Evolutionary conservation across 345 rosid genomes (phyloP).

Genomic region (Mangifera indica): DNA sequence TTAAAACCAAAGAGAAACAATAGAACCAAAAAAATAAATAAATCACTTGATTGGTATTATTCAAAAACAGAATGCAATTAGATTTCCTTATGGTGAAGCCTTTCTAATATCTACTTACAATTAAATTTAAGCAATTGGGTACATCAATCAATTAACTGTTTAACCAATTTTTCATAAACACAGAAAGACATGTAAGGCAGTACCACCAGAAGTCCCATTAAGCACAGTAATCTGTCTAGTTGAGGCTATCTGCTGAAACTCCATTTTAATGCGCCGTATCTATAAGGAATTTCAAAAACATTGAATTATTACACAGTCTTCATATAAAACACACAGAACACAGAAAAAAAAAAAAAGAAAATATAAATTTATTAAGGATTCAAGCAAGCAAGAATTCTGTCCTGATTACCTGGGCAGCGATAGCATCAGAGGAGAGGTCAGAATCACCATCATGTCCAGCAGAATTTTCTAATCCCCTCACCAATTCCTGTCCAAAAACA

Average conservation of each 20-base stretch:
- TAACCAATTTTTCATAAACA: not conserved
- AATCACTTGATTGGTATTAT: not conserved
- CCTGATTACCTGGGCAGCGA: constrained; percentile 62
- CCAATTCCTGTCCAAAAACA: constrained; percentile 43
- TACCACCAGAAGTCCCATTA: constrained; percentile 66
- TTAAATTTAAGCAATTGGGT: too few relatives aligned
- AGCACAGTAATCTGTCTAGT: constrained; percentile 70
- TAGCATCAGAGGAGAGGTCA: constrained; percentile 50
- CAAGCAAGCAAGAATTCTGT: constrained; percentile 14
- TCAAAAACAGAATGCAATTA: not conserved
- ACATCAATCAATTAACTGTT: too few relatives aligned
- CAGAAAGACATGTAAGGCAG: constrained; percentile 4
- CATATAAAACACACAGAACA: not conserved
- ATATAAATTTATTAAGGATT: not conserved
- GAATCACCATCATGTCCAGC: constrained; percentile 60
- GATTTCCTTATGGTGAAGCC: too few relatives aligned
- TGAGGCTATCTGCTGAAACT: constrained; percentile 63
- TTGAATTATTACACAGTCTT: not conserved
- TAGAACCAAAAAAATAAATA: not conserved
- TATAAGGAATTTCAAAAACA: constrained; percentile 19
- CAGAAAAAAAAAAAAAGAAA: not conserved
- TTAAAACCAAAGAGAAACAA: constrained; percentile 2
- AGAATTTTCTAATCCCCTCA: constrained; percentile 57
- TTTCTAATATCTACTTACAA: too few relatives aligned
- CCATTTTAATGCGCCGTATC: constrained; percentile 69